A percentile compares a stretch with the other conserved stretches of the same genome.
phyloP scores from a whole-genome alignment of 257 asterid genomes.

The Nicotiana sylvestris region DNA sequence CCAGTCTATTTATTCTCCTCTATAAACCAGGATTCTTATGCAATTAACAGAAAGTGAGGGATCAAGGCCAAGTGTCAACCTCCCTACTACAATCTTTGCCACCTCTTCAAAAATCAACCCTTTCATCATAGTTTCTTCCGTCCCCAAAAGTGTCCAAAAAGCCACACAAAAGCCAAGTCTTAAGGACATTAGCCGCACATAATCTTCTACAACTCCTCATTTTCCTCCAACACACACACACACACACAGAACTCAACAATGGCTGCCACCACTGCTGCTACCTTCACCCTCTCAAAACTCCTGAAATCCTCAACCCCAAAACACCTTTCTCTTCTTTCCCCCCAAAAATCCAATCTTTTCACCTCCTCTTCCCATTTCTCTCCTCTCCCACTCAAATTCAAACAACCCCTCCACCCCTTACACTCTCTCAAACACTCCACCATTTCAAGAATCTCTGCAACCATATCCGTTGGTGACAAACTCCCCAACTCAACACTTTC shows the following conservation, averaged over 20 bases:
- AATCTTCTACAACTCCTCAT: neutral
- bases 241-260: neutral
- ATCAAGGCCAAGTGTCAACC: no score
- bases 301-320: conserved; percentile 36
- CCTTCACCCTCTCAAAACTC: conserved; percentile 55
- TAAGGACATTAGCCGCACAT: neutral
- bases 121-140: no score
- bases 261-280: conserved; percentile 48
- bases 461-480: conserved; percentile 78
- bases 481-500: conserved; percentile 83
- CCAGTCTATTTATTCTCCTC: no score
- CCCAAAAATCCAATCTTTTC: conserved; percentile 16
- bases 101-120: no score
- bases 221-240: neutral
- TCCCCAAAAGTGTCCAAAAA: neutral
- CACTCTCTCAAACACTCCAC: conserved; percentile 21
- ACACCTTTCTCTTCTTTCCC: conserved; percentile 27
- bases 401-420: neutral
- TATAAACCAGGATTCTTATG: no score
- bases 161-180: neutral
- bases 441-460: conserved; percentile 54
- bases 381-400: neutral
- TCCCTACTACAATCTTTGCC: no score
- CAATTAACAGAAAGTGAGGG: no score
- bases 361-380: conserved; percentile 28